Base-by-base conservation (phyloP, 1,284 basidiomycete genomes). In the Cronartium ribicola region DNA sequence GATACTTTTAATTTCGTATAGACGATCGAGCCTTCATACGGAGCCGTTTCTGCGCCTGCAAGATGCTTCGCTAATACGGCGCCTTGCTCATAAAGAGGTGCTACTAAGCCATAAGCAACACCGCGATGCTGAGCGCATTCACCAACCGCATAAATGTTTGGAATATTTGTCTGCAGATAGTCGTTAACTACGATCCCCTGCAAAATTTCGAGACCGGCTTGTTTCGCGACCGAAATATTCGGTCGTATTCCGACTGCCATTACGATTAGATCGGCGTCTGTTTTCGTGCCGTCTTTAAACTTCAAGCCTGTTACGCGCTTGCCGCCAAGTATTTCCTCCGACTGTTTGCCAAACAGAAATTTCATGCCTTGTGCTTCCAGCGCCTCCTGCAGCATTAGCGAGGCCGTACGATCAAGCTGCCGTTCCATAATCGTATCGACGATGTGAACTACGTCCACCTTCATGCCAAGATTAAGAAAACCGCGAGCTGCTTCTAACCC, bases 401-500 rank as follows among this genome's bases (percentile, higher is more conserved):
- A 89, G 0, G 87, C 89, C 5, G 87, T 86, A 2, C 83, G 82
- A 76, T 90, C 89, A 8, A 91, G 84, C 79, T 90, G 89, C 14
- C n/a, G n/a, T n/a, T n/a, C n/a, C n/a, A n/a, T n/a, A n/a, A n/a
- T n/a, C n/a, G n/a, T n/a, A n/a, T n/a, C n/a, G n/a, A n/a, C n/a
- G n/a, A n/a, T n/a, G n/a, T n/a, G n/a, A n/a, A n/a, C n/a, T n/a
- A n/a, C n/a, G n/a, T n/a, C n/a, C n/a, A n/a, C n/a, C n/a, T n/a
- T n/a, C n/a, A n/a, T n/a, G 69, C 81, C 81, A 76, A 89, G 83
- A 80, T 90, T 88, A 77, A 87, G 86, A 5, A 88, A 84, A 0
- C 89, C 89, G 78, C 90, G 89, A 13, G 88, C 89, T 0, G 89
- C 89, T 81, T 90, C 89, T 37, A 90, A 83, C 14, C 89, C 89